These are phyloP conservation scores for Nicotiana noctiflora DNA, from an alignment of 257 asterid species.

Conservation along the genomic window DNA sequence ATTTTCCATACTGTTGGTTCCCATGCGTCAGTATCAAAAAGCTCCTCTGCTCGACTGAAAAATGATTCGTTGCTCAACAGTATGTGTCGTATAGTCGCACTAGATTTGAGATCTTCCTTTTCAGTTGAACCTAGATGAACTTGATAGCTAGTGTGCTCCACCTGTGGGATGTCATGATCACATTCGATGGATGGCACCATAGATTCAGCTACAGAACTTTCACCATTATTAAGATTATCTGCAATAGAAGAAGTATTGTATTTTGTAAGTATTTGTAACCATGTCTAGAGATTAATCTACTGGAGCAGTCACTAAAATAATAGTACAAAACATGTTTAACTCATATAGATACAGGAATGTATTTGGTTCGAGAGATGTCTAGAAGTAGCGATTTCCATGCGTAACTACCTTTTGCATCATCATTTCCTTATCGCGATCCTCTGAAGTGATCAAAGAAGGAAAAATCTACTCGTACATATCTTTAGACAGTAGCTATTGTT, in stretches of 20 bases:
- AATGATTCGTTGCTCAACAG: slow-evolving; percentile 31
- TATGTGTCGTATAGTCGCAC: slow-evolving; percentile 18
- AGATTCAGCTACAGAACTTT: slow-evolving; percentile 19
- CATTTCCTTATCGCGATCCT: not conserved
- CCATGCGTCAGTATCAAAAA: slow-evolving; percentile 17
- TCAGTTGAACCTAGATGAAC: not conserved
- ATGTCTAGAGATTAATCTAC: not conserved
- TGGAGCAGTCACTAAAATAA: not conserved
- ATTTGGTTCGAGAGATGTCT: no score
- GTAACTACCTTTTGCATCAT: not conserved
- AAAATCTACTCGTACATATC: not conserved
- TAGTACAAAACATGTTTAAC: no score
- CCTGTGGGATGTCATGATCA: not conserved
- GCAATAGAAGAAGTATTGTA: slow-evolving; percentile 15
- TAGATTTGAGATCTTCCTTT: slow-evolving; percentile 16
- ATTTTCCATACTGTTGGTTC: slow-evolving; percentile 3
- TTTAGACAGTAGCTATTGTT: no score
- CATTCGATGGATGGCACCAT: slow-evolving; percentile 10
- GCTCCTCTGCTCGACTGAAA: slow-evolving; percentile 25
- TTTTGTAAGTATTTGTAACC: not conserved
- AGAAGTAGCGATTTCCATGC: no score
- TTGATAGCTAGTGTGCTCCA: slow-evolving; percentile 9
- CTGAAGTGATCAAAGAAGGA: not conserved
- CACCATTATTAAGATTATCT: slow-evolving; percentile 27
- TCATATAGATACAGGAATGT: no score